phyloP scores from a whole-genome alignment of 2,329 filamentous ascomycete species.

The Knoxdaviesia capensis region DNA sequence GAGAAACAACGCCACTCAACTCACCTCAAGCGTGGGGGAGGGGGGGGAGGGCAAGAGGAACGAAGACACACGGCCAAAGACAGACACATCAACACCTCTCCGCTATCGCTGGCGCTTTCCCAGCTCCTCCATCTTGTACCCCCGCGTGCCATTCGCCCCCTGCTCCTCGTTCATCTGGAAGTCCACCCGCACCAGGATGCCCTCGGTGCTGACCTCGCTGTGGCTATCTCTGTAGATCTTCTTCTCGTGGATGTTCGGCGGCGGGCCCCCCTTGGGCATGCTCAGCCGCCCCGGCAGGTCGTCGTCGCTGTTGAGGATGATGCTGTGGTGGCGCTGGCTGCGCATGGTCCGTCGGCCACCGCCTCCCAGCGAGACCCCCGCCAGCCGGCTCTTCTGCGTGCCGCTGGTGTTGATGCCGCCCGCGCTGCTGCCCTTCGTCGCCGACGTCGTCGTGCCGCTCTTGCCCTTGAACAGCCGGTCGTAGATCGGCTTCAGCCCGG shows the following conservation, averaged over 20 bases:
- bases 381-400: constrained; percentile 6
- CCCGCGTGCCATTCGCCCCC: background rate
- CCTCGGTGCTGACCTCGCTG: constrained; percentile 9
- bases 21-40: too few species aligned
- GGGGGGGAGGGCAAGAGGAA: too few species aligned
- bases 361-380: constrained; percentile 5
- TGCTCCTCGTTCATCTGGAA: constrained; percentile 13
- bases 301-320: too few species aligned
- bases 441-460: constrained; percentile 5
- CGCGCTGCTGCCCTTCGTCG: constrained; percentile 2
- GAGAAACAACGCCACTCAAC: too few species aligned
- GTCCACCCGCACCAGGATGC: constrained; percentile 16
- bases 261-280: too few species aligned
- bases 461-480: constrained; percentile 13
- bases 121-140: too few species aligned
- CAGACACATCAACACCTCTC: too few species aligned
- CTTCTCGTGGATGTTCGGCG: too few species aligned
- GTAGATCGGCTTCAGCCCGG: constrained; percentile 26
- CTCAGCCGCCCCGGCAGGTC: too few species aligned
- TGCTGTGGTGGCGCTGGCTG: background rate
- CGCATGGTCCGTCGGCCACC: background rate
- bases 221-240: too few species aligned
- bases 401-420: constrained; percentile 8
- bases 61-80: too few species aligned
- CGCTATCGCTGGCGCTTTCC: too few species aligned